These are phyloP conservation scores for Zygosaccharomyces lentus DNA, from an alignment of 805 yeast genomes.

Conservation along the genomic window DNA sequence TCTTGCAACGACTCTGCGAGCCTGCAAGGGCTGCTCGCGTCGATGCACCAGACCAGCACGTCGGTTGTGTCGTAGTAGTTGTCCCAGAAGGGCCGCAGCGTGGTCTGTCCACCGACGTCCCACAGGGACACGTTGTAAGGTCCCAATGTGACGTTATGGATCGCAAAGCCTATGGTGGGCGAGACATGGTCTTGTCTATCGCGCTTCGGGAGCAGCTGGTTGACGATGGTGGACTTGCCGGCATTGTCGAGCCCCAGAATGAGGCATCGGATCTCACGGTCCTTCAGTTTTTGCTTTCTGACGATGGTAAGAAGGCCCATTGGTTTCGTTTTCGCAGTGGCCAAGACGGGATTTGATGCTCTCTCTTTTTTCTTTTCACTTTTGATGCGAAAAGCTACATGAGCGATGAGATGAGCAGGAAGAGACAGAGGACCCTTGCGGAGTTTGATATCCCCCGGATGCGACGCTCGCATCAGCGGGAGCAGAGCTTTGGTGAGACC, in stretches of 20 bases:
- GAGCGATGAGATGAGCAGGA: slow-evolving; percentile 18
- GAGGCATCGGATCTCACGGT: slow-evolving; percentile 67
- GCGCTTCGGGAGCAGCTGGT: slow-evolving; percentile 41
- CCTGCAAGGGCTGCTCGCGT: slow-evolving; percentile 54
- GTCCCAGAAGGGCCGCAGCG: slow-evolving; percentile 86
- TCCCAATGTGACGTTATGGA: slow-evolving; percentile 44
- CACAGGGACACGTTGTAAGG: slow-evolving; percentile 49
- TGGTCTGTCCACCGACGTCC: slow-evolving; percentile 91
- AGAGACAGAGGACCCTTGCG: slow-evolving; percentile 26
- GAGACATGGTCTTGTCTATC: slow-evolving; percentile 51
- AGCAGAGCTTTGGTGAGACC: slow-evolving; percentile 1
- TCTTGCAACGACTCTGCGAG: slow-evolving; percentile 62
- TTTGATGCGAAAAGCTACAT: slow-evolving; percentile 11
- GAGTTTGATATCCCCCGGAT: slow-evolving; percentile 28
- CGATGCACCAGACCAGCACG: slow-evolving; percentile 81
- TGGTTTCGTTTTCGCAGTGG: not conserved
- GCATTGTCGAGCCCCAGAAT: slow-evolving; percentile 85
- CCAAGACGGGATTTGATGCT: not conserved
- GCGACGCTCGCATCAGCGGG: slow-evolving; percentile 8
- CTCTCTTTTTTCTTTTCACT: slow-evolving; percentile 1
- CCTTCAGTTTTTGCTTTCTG: slow-evolving; percentile 77
- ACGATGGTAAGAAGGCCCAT: slow-evolving; percentile 85
- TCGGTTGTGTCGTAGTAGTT: slow-evolving; percentile 85
- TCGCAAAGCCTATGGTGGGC: slow-evolving; percentile 90
- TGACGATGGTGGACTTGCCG: slow-evolving; percentile 84